Base-by-base conservation (phyloP, 2,329 filamentous ascomycete genomes). In the Pseudogymnoascus sp. region DNA sequence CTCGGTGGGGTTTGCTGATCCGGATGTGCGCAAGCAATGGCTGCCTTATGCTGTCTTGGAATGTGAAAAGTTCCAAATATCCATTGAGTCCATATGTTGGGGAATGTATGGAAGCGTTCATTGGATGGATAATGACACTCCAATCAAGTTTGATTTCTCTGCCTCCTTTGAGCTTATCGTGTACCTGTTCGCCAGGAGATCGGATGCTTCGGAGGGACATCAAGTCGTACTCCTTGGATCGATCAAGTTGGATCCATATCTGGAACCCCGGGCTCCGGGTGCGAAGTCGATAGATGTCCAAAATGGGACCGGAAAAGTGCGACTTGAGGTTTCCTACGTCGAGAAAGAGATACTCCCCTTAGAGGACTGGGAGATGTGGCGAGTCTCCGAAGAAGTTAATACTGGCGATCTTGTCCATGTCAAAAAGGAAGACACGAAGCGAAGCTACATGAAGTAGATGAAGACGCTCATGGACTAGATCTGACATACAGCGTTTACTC, bases 81-180 rank as follows among this genome's bases (percentile, higher is more conserved):
- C 97, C 75, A 91, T 96, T 77, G 96, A 96, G 77, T 91, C 93
- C n/a, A 92, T 96, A 47, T 95, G 93, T 60, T 45, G 40, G 93
- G 93, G 63, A 92, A 85, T 57, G 92, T 92, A 5, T 90, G 96
- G 76, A 93, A 93, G 74, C 93, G 93, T 0, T 0, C 80, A 96
- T 0, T 97, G 93, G 91, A 91, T 92, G 1, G 93, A 93, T 65
- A 90, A 91, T 73, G 96, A 92, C 77, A 97, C 92, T n/a, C 91
- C 95, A 72, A 97, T 96, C 83, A 97, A 96, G 77, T 97, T 97
- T 75, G 93, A 97, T 79, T 93, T 97, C 66, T 96, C 93, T 64
- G 85, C 93, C 70, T 88, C 90, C 64, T 96, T 91, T 3, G 92
- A 96, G 71, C 80, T 97, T 64, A 89, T 86, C 66, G 86, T 96